These are phyloP conservation scores for Volvariella surrecta DNA, from an alignment of 1,284 basidiomycete genomes.

Conservation along the genomic window DNA sequence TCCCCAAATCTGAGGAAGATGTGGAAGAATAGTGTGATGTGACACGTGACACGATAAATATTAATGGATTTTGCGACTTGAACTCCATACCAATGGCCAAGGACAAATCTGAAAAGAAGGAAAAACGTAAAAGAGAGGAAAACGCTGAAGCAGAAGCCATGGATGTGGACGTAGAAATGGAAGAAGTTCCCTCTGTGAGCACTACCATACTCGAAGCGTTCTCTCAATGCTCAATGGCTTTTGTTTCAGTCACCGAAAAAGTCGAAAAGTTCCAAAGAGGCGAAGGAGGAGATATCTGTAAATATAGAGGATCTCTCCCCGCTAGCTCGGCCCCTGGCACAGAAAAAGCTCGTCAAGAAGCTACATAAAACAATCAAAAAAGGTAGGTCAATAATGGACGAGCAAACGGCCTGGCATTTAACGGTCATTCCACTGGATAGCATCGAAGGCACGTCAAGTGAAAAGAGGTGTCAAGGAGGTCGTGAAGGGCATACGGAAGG, in stretches of 20 bases:
- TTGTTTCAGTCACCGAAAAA: slow-evolving; percentile 41
- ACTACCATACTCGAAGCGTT: no score
- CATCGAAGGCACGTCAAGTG: slow-evolving; percentile 86
- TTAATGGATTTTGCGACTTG: no score
- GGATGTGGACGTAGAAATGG: slow-evolving; percentile 43
- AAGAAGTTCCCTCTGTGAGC: slow-evolving; percentile 18
- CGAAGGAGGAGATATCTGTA: slow-evolving; percentile 56
- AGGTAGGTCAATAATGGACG: slow-evolving; percentile 44
- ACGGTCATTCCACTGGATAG: slow-evolving; percentile 29
- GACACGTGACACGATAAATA: background rate
- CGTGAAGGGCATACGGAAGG: slow-evolving; percentile 91
- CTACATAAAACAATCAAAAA: slow-evolving; percentile 90
- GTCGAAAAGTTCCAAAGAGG: slow-evolving; percentile 47
- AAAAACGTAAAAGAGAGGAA: slow-evolving; percentile 45
- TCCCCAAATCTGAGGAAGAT: slow-evolving; percentile 25
- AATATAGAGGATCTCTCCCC: slow-evolving; percentile 80
- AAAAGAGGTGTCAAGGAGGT: slow-evolving; percentile 97
- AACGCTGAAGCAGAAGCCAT: slow-evolving; percentile 27
- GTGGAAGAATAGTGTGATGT: background rate
- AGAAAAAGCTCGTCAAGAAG: slow-evolving; percentile 89
- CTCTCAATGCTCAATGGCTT: slow-evolving; percentile 4
- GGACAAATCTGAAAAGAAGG: slow-evolving; percentile 66
- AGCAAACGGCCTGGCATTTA: background rate
- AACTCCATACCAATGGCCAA: slow-evolving; percentile 40
- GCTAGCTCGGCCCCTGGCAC: slow-evolving; percentile 84